These are phyloP conservation scores for Cryomyces minteri DNA, from an alignment of 495 filamentous ascomycete species.

Conservation along the genomic window DNA sequence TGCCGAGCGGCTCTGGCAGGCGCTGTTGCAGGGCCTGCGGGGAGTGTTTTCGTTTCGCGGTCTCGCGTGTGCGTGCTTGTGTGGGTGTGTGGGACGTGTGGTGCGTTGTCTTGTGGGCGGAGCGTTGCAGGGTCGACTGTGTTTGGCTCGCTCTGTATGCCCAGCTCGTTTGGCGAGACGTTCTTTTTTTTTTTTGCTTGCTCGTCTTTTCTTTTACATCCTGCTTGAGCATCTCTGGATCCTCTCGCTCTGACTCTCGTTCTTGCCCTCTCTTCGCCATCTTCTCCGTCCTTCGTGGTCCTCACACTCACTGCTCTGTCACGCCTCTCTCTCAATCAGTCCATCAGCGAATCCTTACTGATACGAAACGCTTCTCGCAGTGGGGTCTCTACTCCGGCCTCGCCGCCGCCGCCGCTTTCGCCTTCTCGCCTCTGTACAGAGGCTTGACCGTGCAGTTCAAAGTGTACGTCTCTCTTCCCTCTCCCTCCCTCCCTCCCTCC, in stretches of 20 bases:
- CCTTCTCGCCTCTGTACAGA: constrained; percentile 55
- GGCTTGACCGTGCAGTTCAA: constrained; percentile 81
- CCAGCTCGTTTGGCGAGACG: no score
- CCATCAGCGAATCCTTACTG: not conserved
- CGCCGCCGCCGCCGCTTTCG: constrained; percentile 36
- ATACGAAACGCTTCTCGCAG: constrained; percentile 9
- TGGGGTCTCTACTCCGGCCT: constrained; percentile 42
- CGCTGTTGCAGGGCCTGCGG: no score
- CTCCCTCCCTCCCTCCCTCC: not conserved
- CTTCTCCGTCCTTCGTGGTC: not conserved
- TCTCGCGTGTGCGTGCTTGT: no score
- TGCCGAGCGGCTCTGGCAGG: not conserved
- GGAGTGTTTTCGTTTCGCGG: no score
- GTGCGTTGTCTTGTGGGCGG: not conserved
- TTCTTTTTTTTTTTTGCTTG: no score
- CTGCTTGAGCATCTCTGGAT: not conserved
- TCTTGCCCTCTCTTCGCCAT: not conserved
- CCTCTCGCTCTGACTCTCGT: not conserved
- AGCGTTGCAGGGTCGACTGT: not conserved
- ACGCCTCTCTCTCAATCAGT: not conserved
- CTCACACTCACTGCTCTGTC: not conserved
- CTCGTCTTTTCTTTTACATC: no score
- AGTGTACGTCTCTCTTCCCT: constrained; percentile 32
- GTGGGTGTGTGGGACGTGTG: not conserved
- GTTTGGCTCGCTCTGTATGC: no score